Base-by-base conservation (phyloP, 2,329 filamentous ascomycete species). In the Aspergillus sp. region DNA sequence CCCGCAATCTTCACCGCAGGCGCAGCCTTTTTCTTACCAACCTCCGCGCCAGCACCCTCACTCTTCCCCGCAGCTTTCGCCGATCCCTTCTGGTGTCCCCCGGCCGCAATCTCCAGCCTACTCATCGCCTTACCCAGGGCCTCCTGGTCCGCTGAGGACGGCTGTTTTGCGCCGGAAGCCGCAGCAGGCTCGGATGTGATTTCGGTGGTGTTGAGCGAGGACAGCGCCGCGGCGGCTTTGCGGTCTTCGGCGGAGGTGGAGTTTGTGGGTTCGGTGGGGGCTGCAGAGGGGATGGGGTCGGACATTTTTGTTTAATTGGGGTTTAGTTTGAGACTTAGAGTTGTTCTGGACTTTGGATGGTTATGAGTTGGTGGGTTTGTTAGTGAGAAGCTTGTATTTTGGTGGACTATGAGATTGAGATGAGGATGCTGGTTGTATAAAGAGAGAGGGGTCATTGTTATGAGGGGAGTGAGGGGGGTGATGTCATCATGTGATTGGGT, bases 101-200 rank as follows among this genome's bases (percentile, higher is more conserved):
- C 72, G 38, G 72, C 70, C 5, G 71, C 70, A 56, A 79, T 76
- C 60, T 81, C 78, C n/a, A 81, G 62, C 36, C 78, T 69, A 55
- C 73, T 78, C 74, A 81, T 81, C 3, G 79, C 79, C 61, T 77
- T 78, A 0, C 76, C 77, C n/a, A 81, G 64, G 0, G 78, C 79
- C 62, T 81, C 78, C 57, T 80, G 78, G 38, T 80, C 76, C 0
- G 73, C 73, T 13, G 66, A 66, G 1, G 72, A 70, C 2, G 74
- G 70, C 13, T 66, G 67, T 48, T 73, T 68, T 12, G 38, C 3
- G 6, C 15, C 44, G 2, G 41, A n/a, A 0, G 13, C 39, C 5
- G 32, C 22, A 1, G 65, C 52, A 42, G 70, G 70, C 30, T 74
- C 72, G 9, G 74, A 68, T 6, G 66, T 70, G 51, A 76, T 73